Evolutionary conservation across 805 yeast species (phyloP), one percentile per base, ranked within the genome.

Genomic region (Ogataea nitratoaversa): DNA sequence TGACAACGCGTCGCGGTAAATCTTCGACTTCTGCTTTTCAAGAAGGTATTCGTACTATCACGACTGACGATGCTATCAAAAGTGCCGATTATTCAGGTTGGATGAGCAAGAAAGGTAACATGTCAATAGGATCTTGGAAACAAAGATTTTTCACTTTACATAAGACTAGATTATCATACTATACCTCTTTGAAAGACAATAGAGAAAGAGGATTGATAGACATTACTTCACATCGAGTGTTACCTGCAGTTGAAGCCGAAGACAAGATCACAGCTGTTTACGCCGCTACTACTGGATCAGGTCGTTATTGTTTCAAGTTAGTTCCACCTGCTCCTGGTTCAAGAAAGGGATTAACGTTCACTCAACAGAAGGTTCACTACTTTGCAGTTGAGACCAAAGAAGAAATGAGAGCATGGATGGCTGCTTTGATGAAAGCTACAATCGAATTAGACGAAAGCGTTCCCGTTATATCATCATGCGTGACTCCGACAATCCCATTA

Each of bases 271-370:
- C 87, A 29, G 86, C 96, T 0, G 65, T 91, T 34, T 86, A 86
- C 61, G 97, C 98, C 0, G 93, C 96, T 0, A 81, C 91, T 24
- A 84, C 95, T 3, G 96, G 97, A 8, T 82, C 85, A 32, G 98
- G 98, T n/a, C 73, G 95, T 30, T 86, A 79, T 58, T 88, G 96
- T 55, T 91, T 93, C 70, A 90, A 90, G 62, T 61, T 93, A 11
- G 78, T 90, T 3, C 99, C 99, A 8, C 99, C 99, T 0, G 95
- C 95, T 2, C 98, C 98, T 0, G 99, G 99, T 0, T 86, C 91
- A 38, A 82, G 83, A 49, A 91, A 90, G 65, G 98, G 98, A 0
- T 76, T 93, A 42, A 90, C 96, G 0, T 93, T 93, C 61, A 93
- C 99, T 0, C 96, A 90, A 48, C 99, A 96, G 22, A 87, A 89